These are phyloP conservation scores for Trametes punicea DNA, from an alignment of 768 basidiomycete genomes.

Conservation along the genomic window DNA sequence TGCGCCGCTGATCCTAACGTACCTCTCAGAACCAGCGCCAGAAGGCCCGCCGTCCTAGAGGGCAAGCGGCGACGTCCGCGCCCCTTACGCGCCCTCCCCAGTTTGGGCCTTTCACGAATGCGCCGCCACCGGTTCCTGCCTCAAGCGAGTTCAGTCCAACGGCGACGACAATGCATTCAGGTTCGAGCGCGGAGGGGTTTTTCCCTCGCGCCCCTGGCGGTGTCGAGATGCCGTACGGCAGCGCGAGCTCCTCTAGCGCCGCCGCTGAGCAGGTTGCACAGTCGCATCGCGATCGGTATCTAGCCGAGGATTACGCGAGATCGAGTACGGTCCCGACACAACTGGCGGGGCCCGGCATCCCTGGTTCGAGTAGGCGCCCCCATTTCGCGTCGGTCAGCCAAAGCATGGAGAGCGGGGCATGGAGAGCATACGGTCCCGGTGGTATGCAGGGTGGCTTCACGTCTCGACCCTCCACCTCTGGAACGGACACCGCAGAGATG, in stretches of 20 bases:
- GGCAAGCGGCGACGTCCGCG: slow-evolving; percentile 43
- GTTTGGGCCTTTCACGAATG: slow-evolving; percentile 58
- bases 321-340: slow-evolving; percentile 19
- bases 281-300: slow-evolving; percentile 19
- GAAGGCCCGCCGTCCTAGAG: slow-evolving; percentile 76
- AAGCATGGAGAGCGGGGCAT: slow-evolving; percentile 3
- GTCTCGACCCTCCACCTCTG: slow-evolving; percentile 15
- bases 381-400: slow-evolving; percentile 4
- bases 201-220: slow-evolving; percentile 9
- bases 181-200: slow-evolving; percentile 12
- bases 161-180: neutral
- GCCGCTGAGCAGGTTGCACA: slow-evolving; percentile 16
- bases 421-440: neutral
- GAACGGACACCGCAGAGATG: slow-evolving; percentile 12
- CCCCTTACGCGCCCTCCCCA: slow-evolving; percentile 55
- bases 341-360: slow-evolving; percentile 30
- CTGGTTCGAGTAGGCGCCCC: slow-evolving; percentile 20
- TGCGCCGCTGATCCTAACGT: slow-evolving; percentile 23
- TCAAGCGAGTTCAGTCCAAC: slow-evolving; percentile 15
- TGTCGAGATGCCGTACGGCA: slow-evolving; percentile 15
- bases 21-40: slow-evolving; percentile 75
- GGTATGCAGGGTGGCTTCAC: neutral
- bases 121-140: slow-evolving; percentile 31
- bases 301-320: slow-evolving; percentile 19
- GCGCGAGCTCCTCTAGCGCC: slow-evolving; percentile 19